Percentiles rank a stretch among this genome's conserved stretches.
phyloP scores from a whole-genome alignment of 192 early-diverging fungal species.

The Umbelopsis sp. region DNA sequence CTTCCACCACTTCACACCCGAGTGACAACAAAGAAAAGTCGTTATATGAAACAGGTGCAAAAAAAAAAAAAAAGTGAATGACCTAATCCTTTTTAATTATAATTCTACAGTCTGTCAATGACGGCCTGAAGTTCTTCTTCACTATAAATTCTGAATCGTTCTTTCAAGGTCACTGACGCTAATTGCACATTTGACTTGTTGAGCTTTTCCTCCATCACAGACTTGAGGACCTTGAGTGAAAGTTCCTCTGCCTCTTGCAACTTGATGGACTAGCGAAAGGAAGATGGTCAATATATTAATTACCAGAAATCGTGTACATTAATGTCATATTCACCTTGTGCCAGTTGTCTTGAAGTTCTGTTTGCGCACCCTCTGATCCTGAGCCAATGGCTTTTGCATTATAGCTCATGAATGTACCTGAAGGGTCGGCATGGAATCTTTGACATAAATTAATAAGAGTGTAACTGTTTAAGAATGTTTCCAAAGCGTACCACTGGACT shows the following conservation, averaged over 20 bases:
- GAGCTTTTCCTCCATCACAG: conserved; percentile 99
- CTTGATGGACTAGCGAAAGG: conserved; percentile 65
- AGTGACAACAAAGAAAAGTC: too few relatives aligned
- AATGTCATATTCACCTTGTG: conserved; percentile 61
- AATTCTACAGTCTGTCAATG: conserved; percentile 66
- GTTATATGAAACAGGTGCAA: neutral
- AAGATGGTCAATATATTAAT: neutral
- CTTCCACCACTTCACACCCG: too few relatives aligned
- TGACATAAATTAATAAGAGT: neutral
- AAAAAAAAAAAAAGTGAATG: neutral
- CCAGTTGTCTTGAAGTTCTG: conserved; percentile 96
- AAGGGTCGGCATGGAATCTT: conserved; percentile 95
- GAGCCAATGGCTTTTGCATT: conserved; percentile 99
- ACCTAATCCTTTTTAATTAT: neutral
- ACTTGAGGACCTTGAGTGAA: conserved; percentile 95
- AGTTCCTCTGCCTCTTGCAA: conserved; percentile 86
- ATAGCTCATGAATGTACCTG: conserved; percentile 94
- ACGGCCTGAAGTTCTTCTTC: conserved; percentile 81
- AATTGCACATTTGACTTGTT: conserved; percentile 95
- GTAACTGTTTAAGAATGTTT: neutral
- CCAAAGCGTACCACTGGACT: conserved; percentile 33
- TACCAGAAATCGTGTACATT: neutral
- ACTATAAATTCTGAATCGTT: conserved; percentile 79
- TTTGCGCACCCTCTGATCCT: conserved; percentile 98
- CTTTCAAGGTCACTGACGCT: conserved; percentile 79